Evolutionary conservation across 345 rosid genomes (phyloP).

Genomic region (Anastatica hierochuntica): DNA sequence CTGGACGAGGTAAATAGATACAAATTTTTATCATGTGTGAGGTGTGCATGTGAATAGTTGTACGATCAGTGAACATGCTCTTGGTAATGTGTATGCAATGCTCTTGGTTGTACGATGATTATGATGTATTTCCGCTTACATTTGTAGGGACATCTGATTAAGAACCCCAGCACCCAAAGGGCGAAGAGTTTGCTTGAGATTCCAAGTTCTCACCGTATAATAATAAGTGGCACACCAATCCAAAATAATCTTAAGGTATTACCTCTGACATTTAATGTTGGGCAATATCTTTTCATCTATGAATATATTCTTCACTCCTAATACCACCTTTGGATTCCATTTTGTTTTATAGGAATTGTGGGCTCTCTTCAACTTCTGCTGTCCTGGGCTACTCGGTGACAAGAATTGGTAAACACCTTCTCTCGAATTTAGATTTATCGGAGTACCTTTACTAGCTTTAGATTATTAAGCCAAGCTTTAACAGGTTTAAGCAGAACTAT

Average conservation of each 20-base stretch:
- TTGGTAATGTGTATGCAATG: background rate
- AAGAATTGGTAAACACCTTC: constrained; percentile 50
- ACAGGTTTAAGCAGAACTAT: constrained; percentile 79
- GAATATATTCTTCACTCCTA: background rate
- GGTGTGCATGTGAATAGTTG: too few relatives aligned
- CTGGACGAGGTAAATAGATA: constrained; percentile 72
- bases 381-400: constrained; percentile 82
- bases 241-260: constrained; percentile 94
- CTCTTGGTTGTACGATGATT: too few relatives aligned
- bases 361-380: constrained; percentile 93
- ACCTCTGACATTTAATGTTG: constrained; percentile 8
- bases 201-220: constrained; percentile 78
- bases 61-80: background rate
- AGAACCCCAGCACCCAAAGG: constrained; percentile 94
- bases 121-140: constrained; percentile 13
- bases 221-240: constrained; percentile 92
- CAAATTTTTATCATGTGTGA: background rate
- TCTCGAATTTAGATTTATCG: constrained; percentile 2
- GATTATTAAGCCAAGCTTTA: constrained; percentile 12
- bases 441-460: constrained; percentile 13
- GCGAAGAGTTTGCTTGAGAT: constrained; percentile 96
- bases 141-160: constrained; percentile 98
- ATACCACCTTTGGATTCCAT: background rate
- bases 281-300: background rate
- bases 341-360: constrained; percentile 87